Conservation (phyloP, 345 rosid genomes). For the Eucalyptus virginea region DNA sequence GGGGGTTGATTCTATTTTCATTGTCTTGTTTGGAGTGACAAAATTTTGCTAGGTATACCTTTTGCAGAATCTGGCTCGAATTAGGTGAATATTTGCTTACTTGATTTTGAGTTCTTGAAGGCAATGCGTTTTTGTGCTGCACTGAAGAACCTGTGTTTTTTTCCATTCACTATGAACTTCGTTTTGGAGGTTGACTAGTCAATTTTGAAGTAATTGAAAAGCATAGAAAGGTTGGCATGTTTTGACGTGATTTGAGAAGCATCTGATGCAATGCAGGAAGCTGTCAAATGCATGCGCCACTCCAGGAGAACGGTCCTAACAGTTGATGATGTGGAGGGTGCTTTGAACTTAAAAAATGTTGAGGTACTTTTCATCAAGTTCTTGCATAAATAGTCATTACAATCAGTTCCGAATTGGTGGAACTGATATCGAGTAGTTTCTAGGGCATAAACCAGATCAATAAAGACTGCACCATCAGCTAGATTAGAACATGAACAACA, state of each 20-base stretch:
- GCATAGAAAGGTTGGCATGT: background rate
- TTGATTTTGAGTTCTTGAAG: background rate
- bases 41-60: background rate
- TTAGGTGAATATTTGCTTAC: background rate
- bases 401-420: background rate
- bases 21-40: background rate
- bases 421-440: background rate
- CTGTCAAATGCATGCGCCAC: constrained; percentile 94
- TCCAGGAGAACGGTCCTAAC: constrained; percentile 72
- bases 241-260: background rate
- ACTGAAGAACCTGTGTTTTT: background rate
- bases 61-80: background rate
- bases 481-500: background rate
- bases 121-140: background rate
- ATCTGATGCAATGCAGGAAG: constrained; percentile 39
- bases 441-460: background rate
- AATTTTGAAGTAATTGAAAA: background rate
- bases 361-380: constrained; percentile 37
- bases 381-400: background rate
- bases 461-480: background rate
- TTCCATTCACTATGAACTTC: background rate
- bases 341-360: constrained; percentile 69
- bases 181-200: background rate
- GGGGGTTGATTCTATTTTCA: background rate
- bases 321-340: constrained; percentile 73